phyloP scores from a whole-genome alignment of 2,329 filamentous ascomycete species.

The Mollisia scopiformis region DNA sequence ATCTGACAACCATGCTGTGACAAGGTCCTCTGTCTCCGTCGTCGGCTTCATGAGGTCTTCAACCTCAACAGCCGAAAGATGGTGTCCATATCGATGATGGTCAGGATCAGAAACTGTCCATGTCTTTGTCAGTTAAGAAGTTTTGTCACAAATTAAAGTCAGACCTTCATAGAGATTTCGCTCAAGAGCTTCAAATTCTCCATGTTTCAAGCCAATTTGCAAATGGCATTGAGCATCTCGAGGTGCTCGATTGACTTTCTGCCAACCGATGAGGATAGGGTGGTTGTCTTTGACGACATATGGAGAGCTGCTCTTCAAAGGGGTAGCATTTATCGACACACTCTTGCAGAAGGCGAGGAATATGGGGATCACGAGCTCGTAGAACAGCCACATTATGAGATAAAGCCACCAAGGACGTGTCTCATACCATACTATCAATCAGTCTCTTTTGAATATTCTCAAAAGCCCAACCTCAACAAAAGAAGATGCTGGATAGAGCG shows the following conservation, averaged over 20 bases:
- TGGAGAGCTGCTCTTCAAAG: neutral
- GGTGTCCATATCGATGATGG: slow-evolving; percentile 50
- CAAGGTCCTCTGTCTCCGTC: slow-evolving; percentile 39
- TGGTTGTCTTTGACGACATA: neutral
- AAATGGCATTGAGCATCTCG: neutral
- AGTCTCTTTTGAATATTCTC: no score
- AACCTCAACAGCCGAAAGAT: slow-evolving; percentile 47
- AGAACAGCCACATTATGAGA: neutral
- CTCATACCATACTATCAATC: no score
- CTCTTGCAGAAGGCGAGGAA: neutral
- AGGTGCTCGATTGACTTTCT: neutral
- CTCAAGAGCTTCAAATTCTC: neutral
- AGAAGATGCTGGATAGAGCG: no score
- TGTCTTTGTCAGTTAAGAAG: neutral
- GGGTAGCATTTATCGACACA: no score
- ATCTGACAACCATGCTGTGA: slow-evolving; percentile 46
- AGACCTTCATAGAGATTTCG: neutral
- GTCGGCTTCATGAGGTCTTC: slow-evolving; percentile 45
- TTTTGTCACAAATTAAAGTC: neutral
- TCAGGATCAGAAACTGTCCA: slow-evolving; percentile 37
- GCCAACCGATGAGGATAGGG: neutral
- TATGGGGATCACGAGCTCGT: neutral
- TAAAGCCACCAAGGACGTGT: no score
- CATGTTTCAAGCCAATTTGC: neutral
- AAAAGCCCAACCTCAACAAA: no score